Base-by-base conservation (phyloP, 1,284 basidiomycete genomes). In the Anthracocystis walkeri region DNA sequence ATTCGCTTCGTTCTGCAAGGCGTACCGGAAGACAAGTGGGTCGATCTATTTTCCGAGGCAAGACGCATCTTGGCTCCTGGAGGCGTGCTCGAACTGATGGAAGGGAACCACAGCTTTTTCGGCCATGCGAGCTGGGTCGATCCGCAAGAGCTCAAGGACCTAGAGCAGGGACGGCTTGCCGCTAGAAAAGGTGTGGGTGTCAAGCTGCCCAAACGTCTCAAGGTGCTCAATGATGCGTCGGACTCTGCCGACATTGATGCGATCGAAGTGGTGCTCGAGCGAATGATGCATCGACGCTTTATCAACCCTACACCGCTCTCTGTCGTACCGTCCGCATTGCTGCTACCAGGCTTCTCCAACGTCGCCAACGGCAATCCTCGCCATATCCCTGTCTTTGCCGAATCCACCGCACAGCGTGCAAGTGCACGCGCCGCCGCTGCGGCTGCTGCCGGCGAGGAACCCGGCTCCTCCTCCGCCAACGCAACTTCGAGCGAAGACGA, bases 11-110 rank as follows among this genome's bases (percentile, higher is more conserved):
- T 82, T 12, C 18, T 49, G 5, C 61, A 60, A 27, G 75, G 62
- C 27, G 58, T 82, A 11, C 77, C 77, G 12, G 78, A 82, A 44
- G 70, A 79, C 41, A 69, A 60, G 48, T 81, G 79, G 80, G 29
- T 61, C 40, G 65, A 70, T 16, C 16, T 82, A 8, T 50, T 82
- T 11, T 45, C 60, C 6, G 79, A 80, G 16, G 54, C 58, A 3
- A 44, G 61, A 27, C 63, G 80, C 20, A 55, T 82, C 21, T 41
- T 81, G 20, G 72, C 72, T 6, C 80, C 78, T 1, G 78, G 70
- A 38, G 80, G 77, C 18, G 60, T 65, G 31, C 41, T 82, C 27
- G 77, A 79, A 44, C 35, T 79, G 18, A 33, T 81, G 12, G 80
- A 82, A 50, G 59, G 63, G 25, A 79, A 82, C 25, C 58, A 59